Conservation (phyloP, 2,329 filamentous ascomycete species). For the Rhynchosporium graminicola region DNA sequence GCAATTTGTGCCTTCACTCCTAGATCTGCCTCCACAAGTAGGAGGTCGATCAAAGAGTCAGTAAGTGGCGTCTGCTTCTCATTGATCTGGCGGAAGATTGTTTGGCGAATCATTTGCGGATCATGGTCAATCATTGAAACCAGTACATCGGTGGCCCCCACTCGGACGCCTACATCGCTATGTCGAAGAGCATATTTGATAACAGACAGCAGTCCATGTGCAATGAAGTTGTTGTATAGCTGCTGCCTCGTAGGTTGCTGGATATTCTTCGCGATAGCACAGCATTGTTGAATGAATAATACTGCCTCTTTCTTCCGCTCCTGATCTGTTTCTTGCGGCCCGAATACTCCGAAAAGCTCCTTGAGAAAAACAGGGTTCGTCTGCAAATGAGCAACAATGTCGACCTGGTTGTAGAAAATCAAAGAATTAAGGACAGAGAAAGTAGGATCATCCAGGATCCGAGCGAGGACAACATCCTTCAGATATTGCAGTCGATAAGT, state of each 20-base stretch:
- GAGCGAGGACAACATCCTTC: constrained; percentile 95
- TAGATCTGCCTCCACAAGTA: constrained; percentile 87
- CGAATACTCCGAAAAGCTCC: constrained; percentile 87
- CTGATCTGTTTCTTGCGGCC: constrained; percentile 60
- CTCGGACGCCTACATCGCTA: constrained; percentile 78
- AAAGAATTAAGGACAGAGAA: constrained; percentile 96
- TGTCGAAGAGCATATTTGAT: constrained; percentile 91
- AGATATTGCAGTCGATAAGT: constrained; percentile 95
- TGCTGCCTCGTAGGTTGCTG: constrained; percentile 79
- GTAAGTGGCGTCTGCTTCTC: constrained; percentile 85
- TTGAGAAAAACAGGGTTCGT: constrained; percentile 74
- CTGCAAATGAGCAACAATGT: constrained; percentile 95
- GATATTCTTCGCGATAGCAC: constrained; percentile 88
- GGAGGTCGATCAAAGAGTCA: constrained; percentile 87
- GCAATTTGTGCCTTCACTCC: constrained; percentile 95
- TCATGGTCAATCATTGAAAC: constrained; percentile 96
- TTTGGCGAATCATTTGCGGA: constrained; percentile 87
- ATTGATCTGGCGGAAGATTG: constrained; percentile 87
- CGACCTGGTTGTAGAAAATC: constrained; percentile 99
- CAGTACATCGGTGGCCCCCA: constrained; percentile 90
- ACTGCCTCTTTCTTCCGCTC: constrained; percentile 90
- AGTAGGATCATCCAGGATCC: constrained; percentile 95
- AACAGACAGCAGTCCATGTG: constrained; percentile 81
- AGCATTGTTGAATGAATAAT: constrained; percentile 95
- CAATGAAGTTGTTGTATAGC: constrained; percentile 87